Evolutionary conservation across 805 yeast genomes (phyloP).

Genomic region (Zygosaccharomyces gambellarensis): DNA sequence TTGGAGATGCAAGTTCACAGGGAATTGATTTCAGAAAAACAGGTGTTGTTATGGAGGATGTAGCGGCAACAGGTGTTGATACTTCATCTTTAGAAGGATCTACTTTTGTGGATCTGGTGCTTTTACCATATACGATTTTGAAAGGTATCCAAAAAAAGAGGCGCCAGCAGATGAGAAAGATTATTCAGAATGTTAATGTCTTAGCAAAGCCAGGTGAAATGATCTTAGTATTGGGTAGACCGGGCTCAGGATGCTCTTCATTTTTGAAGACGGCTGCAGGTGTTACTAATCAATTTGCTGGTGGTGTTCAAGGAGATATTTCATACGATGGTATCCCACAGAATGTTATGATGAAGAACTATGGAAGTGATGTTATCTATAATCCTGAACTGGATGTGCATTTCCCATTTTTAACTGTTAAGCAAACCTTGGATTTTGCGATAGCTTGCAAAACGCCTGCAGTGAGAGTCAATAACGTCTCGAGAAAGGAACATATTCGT

Average conservation of each 20-base stretch:
- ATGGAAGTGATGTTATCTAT: conserved; percentile 25
- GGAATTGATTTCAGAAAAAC: conserved; percentile 43
- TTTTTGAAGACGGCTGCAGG: conserved; percentile 24
- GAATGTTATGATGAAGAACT: conserved; percentile 23
- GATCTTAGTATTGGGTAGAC: conserved; percentile 26
- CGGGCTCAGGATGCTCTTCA: conserved; percentile 53
- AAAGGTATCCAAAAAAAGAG: conserved; percentile 28
- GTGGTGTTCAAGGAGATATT: conserved; percentile 35
- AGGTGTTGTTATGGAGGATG: conserved; percentile 41
- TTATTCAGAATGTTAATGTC: conserved; percentile 40
- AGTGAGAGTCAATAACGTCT: conserved; percentile 32
- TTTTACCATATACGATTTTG: conserved; percentile 29
- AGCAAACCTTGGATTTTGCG: conserved; percentile 53
- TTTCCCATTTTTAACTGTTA: conserved; percentile 52
- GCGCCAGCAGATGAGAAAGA: conserved; percentile 35
- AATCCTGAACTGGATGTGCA: conserved; percentile 55
- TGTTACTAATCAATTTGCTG: conserved; percentile 17
- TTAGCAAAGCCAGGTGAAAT: conserved; percentile 29
- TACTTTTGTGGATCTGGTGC: conserved; percentile 38
- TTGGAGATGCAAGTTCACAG: conserved; percentile 40
- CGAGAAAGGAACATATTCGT: conserved; percentile 39
- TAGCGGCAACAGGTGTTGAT: conserved; percentile 39
- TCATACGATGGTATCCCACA: conserved; percentile 55
- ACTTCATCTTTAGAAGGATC: conserved; percentile 37
- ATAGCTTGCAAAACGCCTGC: conserved; percentile 41